Evolutionary conservation across 176 grass and related monocot species (phyloP).

Genomic region (Dendrocalamus sinicus): DNA sequence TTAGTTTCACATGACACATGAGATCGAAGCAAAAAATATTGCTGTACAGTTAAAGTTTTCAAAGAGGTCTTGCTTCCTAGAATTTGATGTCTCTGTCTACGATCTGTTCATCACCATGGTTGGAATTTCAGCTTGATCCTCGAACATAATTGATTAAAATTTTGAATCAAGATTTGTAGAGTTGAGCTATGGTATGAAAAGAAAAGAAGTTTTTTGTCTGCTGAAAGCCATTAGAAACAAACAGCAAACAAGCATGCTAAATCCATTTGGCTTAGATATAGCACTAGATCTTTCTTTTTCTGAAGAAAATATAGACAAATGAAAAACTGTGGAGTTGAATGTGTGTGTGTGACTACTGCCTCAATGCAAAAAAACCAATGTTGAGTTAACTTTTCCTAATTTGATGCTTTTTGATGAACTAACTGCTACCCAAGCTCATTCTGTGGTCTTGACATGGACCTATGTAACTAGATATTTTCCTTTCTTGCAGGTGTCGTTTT

Average conservation of each 20-base stretch:
- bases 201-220: not conserved
- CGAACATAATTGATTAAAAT: not conserved
- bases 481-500: constrained; percentile 64
- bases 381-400: not conserved
- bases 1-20: not conserved
- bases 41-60: not conserved
- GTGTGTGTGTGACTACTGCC: not conserved
- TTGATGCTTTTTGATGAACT: not conserved
- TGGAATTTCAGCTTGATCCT: not conserved
- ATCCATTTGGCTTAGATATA: not conserved
- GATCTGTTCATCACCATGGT: not conserved
- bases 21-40: not conserved
- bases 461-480: not conserved
- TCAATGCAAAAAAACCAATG: not conserved
- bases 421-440: not conserved
- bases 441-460: not conserved
- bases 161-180: not conserved
- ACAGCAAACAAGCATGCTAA: not conserved
- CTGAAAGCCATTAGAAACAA: not conserved
- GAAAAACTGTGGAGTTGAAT: not conserved
- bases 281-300: not conserved
- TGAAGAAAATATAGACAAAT: not conserved
- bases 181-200: not conserved
- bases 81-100: not conserved
- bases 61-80: not conserved